phyloP scores from a whole-genome alignment of 2,329 filamentous ascomycete genomes.

The Rhinocladiella similis region DNA sequence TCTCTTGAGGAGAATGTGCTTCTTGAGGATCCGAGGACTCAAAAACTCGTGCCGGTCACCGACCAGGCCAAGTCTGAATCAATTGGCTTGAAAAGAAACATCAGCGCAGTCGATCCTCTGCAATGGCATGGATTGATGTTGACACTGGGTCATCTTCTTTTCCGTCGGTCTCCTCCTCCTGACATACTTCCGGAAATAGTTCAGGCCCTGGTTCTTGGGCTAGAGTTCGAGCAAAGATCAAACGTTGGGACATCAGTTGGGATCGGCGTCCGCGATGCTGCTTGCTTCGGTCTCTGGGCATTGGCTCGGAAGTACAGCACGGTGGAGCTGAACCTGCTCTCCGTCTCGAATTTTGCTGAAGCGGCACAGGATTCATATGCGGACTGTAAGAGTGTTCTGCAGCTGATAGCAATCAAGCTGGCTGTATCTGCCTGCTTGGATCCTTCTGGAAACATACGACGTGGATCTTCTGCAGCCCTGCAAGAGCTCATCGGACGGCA shows the following conservation, averaged over 20 bases:
- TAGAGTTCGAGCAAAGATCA: constrained; percentile 86
- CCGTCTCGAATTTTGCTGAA: constrained; percentile 11
- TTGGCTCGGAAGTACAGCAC: constrained; percentile 84
- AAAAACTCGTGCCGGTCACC: constrained; percentile 38
- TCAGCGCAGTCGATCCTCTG: constrained; percentile 75
- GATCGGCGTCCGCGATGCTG: constrained; percentile 88
- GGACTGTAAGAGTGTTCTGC: constrained; percentile 54
- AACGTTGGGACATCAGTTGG: constrained; percentile 83
- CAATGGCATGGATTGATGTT: constrained; percentile 93
- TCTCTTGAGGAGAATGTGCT: constrained; percentile 63
- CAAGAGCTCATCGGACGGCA: constrained; percentile 94
- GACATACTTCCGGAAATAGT: constrained; percentile 71
- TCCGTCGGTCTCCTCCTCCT: constrained; percentile 75
- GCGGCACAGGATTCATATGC: not conserved
- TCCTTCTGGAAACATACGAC: constrained; percentile 86
- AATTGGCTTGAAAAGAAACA: constrained; percentile 48
- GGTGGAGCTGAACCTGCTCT: constrained; percentile 62
- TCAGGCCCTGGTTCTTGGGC: constrained; percentile 72
- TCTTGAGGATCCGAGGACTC: constrained; percentile 49
- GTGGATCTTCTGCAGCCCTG: constrained; percentile 87
- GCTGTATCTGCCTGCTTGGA: constrained; percentile 82
- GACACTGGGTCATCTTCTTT: constrained; percentile 82
- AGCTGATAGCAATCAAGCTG: constrained; percentile 77
- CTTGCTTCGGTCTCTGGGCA: constrained; percentile 95
- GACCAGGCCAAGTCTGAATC: constrained; percentile 38